Conservation (phyloP, 345 rosid species). For the Ricinus communis region DNA sequence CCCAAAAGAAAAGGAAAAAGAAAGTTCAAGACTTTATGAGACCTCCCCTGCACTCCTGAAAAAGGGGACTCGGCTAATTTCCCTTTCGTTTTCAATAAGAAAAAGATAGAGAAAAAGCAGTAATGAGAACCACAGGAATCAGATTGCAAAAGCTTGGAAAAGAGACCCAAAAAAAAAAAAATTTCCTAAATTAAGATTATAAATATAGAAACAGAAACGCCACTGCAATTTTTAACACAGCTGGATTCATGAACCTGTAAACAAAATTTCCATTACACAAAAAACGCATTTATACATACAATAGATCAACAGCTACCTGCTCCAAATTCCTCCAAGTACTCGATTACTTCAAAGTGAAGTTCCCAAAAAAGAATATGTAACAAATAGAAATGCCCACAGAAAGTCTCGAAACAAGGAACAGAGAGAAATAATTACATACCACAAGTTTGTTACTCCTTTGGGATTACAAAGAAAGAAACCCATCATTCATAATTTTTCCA, state of each 20-base stretch:
- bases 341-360: background rate
- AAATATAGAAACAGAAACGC: background rate
- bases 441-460: background rate
- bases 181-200: background rate
- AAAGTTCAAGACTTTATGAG: no score
- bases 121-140: no score
- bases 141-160: no score
- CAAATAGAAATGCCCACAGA: background rate
- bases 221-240: no score
- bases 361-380: background rate
- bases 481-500: background rate
- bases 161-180: background rate
- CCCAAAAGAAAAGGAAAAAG: no score
- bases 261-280: background rate
- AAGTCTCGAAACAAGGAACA: background rate
- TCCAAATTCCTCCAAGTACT: background rate
- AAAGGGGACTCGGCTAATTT: no score
- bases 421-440: slow-evolving; percentile 16
- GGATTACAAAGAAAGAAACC: background rate
- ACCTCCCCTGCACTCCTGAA: no score
- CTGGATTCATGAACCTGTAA: background rate
- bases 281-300: background rate
- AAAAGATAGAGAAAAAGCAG: no score
- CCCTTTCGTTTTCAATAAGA: no score
- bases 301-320: background rate